Conservation (phyloP, 345 rosid genomes). For the Syzygium jambos region DNA sequence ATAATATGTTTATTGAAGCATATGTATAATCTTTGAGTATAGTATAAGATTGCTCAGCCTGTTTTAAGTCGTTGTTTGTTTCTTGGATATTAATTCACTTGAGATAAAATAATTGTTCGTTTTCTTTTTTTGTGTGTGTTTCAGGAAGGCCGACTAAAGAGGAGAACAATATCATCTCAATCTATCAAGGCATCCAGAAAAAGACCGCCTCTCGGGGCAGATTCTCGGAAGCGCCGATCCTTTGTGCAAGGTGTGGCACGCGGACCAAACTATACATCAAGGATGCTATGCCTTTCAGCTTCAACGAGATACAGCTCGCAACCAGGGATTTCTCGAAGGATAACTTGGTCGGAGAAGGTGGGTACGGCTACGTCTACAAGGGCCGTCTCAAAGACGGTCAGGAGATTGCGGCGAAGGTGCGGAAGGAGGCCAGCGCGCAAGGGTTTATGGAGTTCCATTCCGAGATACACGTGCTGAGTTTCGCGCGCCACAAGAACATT, state of each 20-base stretch:
- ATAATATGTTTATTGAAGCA: not conserved
- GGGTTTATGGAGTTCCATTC: constrained; percentile 47
- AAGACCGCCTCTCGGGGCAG: constrained; percentile 4
- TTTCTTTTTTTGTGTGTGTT: not conserved
- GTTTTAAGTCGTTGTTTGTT: not conserved
- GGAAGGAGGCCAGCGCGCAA: constrained; percentile 48
- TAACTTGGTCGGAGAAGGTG: constrained; percentile 53
- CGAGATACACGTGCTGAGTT: constrained; percentile 41
- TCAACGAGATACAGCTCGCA: constrained; percentile 43
- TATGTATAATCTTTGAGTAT: not conserved
- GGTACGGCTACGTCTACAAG: constrained; percentile 49
- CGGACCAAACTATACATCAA: constrained; percentile 33
- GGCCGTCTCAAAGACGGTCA: constrained; percentile 48
- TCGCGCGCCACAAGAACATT: constrained; percentile 66
- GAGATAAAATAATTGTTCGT: not conserved
- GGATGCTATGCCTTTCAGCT: constrained; percentile 34
- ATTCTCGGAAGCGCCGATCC: constrained; percentile 32
- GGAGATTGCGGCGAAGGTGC: constrained; percentile 49
- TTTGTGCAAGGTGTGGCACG: constrained; percentile 44
- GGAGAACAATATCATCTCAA: constrained; percentile 1
- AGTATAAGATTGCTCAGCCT: not conserved
- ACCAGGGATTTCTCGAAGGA: constrained; percentile 36
- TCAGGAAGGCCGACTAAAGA: constrained; percentile 5
- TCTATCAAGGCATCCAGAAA: constrained; percentile 4
- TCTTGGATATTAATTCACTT: not conserved